Base-by-base conservation (phyloP, 768 basidiomycete genomes). In the Hydnomerulius pinastri region DNA sequence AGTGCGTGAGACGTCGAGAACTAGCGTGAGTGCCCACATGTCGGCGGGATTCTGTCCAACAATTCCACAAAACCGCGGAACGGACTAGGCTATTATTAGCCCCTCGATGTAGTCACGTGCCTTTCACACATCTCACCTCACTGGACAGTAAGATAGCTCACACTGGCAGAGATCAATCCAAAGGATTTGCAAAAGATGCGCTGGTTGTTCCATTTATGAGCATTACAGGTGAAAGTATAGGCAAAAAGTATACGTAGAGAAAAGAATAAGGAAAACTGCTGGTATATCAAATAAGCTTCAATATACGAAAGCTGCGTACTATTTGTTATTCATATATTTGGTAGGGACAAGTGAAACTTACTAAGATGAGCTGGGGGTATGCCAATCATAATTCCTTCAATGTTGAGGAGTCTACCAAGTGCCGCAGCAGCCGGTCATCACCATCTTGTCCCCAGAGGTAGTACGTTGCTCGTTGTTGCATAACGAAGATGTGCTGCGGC, bases 401-500 rank as follows among this genome's bases (percentile, higher is more conserved):
- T 15, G 64, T 51, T 13, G 64, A 53, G 12, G 55, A 23, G 28
- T 68, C 67, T 2, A 70, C 63, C 53, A 62, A 59, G 48, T 66
- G 60, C 18, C 59, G 56, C 9, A 73, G 52, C 29, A 62, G 39
- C 50, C 64, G 49, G 60, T 77, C 63, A 50, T 75, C 59, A 28
- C 59, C 66, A 53, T 81, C 80, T 48, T 76, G 74, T 17, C 85
- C 86, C 61, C 78, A 78, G 11, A 87, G 55, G 67, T 89, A 88
- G 70, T 86, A 89, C 44, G 73, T 66, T 36, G 79, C 77, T 25
- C 87, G 76, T 6, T 71, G 68, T 40, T 72, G 72, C 67, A 88
- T 77, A 63, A 80, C 73, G 40, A 69, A 62, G 28, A 86, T 52
- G 58, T 87, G 84, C 21, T 74, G 68, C 1, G 87, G 87, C 43